These are phyloP conservation scores for Trichoderma endophyticum DNA, from an alignment of 2,329 filamentous ascomycete genomes.

Conservation along the genomic window DNA sequence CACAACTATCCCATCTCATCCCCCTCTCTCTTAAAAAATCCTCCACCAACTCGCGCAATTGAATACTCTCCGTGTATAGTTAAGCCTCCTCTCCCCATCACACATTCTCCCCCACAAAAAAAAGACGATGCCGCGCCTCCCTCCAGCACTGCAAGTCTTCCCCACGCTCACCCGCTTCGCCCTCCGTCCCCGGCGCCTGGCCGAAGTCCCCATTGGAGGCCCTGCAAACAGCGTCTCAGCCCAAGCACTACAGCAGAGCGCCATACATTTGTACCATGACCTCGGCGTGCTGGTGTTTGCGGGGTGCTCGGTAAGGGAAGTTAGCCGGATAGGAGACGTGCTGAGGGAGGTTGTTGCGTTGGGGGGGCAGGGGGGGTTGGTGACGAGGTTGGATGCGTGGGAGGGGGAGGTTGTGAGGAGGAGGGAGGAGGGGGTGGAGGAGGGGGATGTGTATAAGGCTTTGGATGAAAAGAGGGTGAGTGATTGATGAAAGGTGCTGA, in stretches of 20 bases:
- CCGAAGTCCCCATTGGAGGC: conserved; percentile 18
- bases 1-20: not conserved
- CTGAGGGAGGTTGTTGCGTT: conserved; percentile 20
- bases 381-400: conserved; percentile 13
- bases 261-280: conserved; percentile 31
- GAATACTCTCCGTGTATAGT: accelerated
- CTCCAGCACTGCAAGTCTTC: conserved; percentile 24
- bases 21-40: not conserved
- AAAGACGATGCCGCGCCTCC: not conserved
- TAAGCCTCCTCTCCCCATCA: not conserved
- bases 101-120: no score
- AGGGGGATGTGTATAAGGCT: conserved; percentile 12
- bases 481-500: not conserved
- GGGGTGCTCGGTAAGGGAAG: conserved; percentile 26
- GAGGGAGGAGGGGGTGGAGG: not conserved
- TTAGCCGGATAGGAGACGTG: conserved; percentile 24
- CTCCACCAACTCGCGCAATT: not conserved
- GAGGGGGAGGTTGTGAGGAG: not conserved
- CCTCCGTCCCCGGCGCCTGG: conserved; percentile 22
- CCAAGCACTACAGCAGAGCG: not conserved
- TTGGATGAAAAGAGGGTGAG: conserved; percentile 19
- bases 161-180: conserved; percentile 26
- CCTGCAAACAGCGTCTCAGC: not conserved
- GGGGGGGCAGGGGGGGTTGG: conserved; percentile 21
- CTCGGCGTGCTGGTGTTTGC: conserved; percentile 33